Percentiles rank a stretch among this genome's conserved stretches.
Conservation (phyloP, 208 protist species). For the Paratrypanosoma confusum region DNA sequence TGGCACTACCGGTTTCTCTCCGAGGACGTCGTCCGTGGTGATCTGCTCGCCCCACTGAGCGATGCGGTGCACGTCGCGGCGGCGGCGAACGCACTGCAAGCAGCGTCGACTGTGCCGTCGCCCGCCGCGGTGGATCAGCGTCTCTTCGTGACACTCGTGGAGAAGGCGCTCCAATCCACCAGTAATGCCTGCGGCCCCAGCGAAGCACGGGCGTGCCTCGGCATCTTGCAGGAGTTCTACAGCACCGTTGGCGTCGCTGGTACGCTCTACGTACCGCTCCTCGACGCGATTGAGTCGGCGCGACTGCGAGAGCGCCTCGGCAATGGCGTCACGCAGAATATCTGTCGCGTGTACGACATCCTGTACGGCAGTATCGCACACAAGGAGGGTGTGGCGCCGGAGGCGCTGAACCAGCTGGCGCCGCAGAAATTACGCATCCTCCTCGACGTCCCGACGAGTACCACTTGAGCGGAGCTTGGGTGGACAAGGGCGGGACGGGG, state of each 20-base stretch:
- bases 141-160: too few relatives aligned
- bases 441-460: constrained; percentile 6
- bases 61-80: too few relatives aligned
- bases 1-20: too few relatives aligned
- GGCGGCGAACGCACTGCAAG: too few relatives aligned
- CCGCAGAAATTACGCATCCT: constrained; percentile 35
- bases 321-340: constrained; percentile 10
- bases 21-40: too few relatives aligned
- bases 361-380: constrained; percentile 17
- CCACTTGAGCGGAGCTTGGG: too few relatives aligned
- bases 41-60: too few relatives aligned
- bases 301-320: constrained; percentile 16
- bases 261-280: constrained; percentile 32
- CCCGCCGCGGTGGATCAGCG: too few relatives aligned
- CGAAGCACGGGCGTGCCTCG: not conserved
- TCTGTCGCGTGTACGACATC: constrained; percentile 32
- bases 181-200: too few relatives aligned
- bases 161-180: too few relatives aligned
- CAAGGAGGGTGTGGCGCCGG: constrained; percentile 6
- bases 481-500: too few relatives aligned
- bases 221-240: constrained; percentile 33
- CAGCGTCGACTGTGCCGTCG: too few relatives aligned
- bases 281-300: constrained; percentile 21
- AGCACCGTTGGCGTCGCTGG: constrained; percentile 35
- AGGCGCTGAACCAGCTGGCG: constrained; percentile 17